Evolutionary conservation across 352 stramenopile genomes (phyloP).

Genomic region (Phytophthora europaea): DNA sequence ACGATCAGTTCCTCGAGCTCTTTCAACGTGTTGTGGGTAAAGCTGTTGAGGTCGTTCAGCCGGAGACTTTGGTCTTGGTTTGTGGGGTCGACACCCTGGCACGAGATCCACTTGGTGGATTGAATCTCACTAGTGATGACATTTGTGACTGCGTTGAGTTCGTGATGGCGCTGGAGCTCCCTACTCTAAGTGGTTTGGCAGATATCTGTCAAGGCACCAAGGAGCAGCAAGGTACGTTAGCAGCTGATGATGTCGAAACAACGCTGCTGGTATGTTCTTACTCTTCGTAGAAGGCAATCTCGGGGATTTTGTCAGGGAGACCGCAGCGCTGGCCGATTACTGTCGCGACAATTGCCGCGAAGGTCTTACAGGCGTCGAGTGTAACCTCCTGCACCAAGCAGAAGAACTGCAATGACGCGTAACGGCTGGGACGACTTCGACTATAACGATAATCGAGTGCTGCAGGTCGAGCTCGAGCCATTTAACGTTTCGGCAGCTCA

Average conservation of each 20-base stretch:
- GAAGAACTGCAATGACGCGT: not conserved
- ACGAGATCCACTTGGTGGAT: not conserved
- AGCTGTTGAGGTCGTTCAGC: not conserved
- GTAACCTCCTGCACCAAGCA: too few species aligned
- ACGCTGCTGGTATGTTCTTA: too few species aligned
- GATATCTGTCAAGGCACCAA: too few species aligned
- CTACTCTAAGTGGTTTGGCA: too few species aligned
- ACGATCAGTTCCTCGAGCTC: constrained; percentile 52
- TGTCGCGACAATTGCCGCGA: too few species aligned
- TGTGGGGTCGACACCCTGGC: not conserved
- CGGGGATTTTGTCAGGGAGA: too few species aligned
- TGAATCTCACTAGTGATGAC: not conserved
- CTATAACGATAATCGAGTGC: constrained; percentile 15
- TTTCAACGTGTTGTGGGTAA: not conserved
- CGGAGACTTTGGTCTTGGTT: not conserved
- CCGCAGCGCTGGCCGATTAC: too few species aligned
- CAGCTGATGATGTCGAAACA: constrained; percentile 14
- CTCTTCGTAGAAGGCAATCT: too few species aligned
- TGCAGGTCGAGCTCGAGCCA: not conserved
- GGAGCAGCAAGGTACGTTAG: too few species aligned
- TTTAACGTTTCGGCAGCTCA: not conserved
- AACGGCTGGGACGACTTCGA: constrained; percentile 10
- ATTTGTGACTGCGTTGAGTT: not conserved
- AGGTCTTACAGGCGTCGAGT: too few species aligned
- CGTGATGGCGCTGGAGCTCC: not conserved